Conservation (phyloP, 495 filamentous ascomycete genomes). For the Daldinia loculata region DNA sequence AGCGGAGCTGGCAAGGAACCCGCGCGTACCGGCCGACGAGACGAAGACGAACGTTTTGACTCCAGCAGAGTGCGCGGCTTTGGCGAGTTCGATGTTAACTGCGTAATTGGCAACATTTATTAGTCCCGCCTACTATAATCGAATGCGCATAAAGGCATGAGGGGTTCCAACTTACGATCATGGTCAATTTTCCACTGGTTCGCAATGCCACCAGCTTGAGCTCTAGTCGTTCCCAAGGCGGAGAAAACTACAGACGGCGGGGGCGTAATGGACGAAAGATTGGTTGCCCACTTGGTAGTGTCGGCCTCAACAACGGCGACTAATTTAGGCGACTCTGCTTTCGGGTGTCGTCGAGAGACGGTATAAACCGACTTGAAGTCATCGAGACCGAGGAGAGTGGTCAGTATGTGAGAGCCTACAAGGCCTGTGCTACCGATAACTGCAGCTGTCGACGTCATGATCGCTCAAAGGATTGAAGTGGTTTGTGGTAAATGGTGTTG, state of each 20-base stretch:
- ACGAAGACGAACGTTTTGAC: slow-evolving; percentile 74
- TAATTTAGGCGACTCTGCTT: slow-evolving; percentile 59
- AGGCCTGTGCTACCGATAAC: slow-evolving; percentile 67
- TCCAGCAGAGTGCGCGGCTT: slow-evolving; percentile 69
- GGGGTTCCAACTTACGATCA: slow-evolving; percentile 52
- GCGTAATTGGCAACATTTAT: neutral
- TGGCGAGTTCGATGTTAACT: slow-evolving; percentile 73
- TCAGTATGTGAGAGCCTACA: slow-evolving; percentile 65
- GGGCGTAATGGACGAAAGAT: slow-evolving; percentile 62
- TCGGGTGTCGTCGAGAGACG: slow-evolving; percentile 64
- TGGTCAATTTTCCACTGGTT: slow-evolving; percentile 82
- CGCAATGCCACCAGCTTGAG: slow-evolving; percentile 70
- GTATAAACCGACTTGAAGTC: slow-evolving; percentile 60
- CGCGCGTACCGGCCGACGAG: slow-evolving; percentile 62
- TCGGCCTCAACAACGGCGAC: slow-evolving; percentile 57
- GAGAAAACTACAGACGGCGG: slow-evolving; percentile 69
- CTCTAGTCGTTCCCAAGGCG: slow-evolving; percentile 72
- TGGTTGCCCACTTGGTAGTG: slow-evolving; percentile 63
- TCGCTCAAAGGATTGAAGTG: neutral
- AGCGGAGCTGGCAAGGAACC: slow-evolving; percentile 42
- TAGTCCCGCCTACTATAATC: neutral
- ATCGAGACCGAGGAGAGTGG: slow-evolving; percentile 59
- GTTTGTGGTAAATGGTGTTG: neutral
- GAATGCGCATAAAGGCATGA: neutral
- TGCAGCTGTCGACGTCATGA: slow-evolving; percentile 55